These are phyloP conservation scores for Penicillium soppii DNA, from an alignment of 495 filamentous ascomycete genomes.

Conservation along the genomic window DNA sequence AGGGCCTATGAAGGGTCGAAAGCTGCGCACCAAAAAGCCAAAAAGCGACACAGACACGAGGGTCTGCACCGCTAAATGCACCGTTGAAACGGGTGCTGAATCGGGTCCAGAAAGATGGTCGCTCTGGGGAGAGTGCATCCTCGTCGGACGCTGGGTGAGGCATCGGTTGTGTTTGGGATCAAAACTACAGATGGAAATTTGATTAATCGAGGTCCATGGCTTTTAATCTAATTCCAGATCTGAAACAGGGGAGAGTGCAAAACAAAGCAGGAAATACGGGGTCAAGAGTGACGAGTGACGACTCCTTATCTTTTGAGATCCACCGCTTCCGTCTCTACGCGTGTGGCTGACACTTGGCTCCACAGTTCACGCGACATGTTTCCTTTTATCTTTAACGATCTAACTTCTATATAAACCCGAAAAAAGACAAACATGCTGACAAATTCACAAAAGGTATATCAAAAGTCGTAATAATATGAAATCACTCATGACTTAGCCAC, in stretches of 20 bases:
- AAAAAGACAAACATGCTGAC: neutral
- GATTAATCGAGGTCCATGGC: neutral
- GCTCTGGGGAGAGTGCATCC: slow-evolving; percentile 60
- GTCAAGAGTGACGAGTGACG: slow-evolving; percentile 1
- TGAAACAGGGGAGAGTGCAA: neutral
- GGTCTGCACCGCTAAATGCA: slow-evolving; percentile 67
- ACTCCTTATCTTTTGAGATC: slow-evolving; percentile 15
- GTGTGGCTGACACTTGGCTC: neutral
- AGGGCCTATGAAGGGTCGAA: neutral
- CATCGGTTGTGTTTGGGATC: slow-evolving; percentile 10
- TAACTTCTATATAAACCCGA: slow-evolving; percentile 4
- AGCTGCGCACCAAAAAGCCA: slow-evolving; percentile 79
- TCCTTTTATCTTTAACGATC: neutral
- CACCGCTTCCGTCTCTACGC: slow-evolving; percentile 7
- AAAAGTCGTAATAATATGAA: slow-evolving; percentile 17
- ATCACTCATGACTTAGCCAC: slow-evolving; percentile 21
- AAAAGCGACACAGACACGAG: slow-evolving; percentile 75
- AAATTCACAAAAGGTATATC: slow-evolving; percentile 21
- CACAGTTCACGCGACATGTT: slow-evolving; percentile 1
- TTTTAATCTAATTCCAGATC: neutral
- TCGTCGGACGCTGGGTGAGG: slow-evolving; percentile 14
- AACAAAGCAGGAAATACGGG: neutral
- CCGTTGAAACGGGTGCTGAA: slow-evolving; percentile 63
- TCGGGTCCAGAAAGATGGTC: slow-evolving; percentile 70
- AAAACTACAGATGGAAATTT: slow-evolving; percentile 13